Conservation (phyloP, 1,284 basidiomycete genomes). For the Malassezia restricta region DNA sequence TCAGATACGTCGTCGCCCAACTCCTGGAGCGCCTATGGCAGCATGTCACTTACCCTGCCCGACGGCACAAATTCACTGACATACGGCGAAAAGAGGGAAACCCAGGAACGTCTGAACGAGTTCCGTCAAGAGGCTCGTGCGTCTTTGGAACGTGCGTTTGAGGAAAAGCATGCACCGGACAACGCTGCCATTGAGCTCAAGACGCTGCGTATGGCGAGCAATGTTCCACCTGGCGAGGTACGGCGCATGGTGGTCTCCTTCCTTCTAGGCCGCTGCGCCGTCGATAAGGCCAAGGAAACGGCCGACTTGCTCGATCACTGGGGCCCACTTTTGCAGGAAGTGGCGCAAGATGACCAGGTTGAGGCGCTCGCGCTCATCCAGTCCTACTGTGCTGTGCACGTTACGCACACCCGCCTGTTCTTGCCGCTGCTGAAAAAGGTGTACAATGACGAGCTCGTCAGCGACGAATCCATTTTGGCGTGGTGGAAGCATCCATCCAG, state of each 20-base stretch:
- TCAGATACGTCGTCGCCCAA: constrained; percentile 16
- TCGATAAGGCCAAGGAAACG: constrained; percentile 26
- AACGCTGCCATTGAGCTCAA: constrained; percentile 85
- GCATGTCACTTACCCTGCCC: constrained; percentile 22
- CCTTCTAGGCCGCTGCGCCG: constrained; percentile 28
- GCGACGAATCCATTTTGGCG: constrained; percentile 46
- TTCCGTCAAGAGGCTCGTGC: constrained; percentile 65
- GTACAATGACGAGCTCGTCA: constrained; percentile 48
- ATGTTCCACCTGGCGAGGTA: constrained; percentile 66
- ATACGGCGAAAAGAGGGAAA: constrained; percentile 26
- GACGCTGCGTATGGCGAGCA: constrained; percentile 83
- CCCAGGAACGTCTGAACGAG: constrained; percentile 49
- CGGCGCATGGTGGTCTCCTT: constrained; percentile 61
- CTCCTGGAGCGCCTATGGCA: constrained; percentile 22
- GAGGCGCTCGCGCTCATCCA: constrained; percentile 44
- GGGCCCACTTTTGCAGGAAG: constrained; percentile 44
- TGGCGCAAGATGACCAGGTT: constrained; percentile 45
- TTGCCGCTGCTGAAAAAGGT: constrained; percentile 47
- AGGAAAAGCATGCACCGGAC: constrained; percentile 77
- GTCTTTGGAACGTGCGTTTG: constrained; percentile 74
- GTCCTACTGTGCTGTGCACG: constrained; percentile 29
- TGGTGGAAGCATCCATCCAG: constrained; percentile 45
- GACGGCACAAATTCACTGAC: constrained; percentile 24
- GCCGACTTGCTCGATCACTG: constrained; percentile 44
- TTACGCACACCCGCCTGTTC: constrained; percentile 34